phyloP scores from a whole-genome alignment of 2,329 filamentous ascomycete species.

The Atkinsonella hypoxylon region DNA sequence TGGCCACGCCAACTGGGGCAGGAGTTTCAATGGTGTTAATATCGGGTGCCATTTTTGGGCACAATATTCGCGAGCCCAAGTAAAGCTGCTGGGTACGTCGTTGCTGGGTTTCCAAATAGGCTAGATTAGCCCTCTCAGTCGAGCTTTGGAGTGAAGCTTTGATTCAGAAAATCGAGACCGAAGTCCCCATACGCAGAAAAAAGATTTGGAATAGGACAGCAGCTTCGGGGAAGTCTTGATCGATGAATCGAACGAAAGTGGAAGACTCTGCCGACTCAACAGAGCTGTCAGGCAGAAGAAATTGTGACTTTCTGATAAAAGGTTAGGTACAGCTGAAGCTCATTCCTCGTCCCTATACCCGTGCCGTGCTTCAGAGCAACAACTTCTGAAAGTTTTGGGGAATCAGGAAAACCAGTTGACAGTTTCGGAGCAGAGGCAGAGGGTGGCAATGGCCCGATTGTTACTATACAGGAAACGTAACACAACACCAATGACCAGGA shows the following conservation, averaged over 20 bases:
- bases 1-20: constrained; percentile 20
- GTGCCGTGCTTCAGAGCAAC: not conserved
- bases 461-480: not conserved
- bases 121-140: not conserved
- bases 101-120: not conserved
- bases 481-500: not conserved
- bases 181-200: not conserved
- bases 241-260: constrained; percentile 4
- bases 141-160: not conserved
- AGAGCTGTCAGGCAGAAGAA: constrained; percentile 9
- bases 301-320: constrained; percentile 11
- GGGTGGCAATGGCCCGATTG: not conserved
- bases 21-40: constrained; percentile 58
- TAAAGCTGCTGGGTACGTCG: not conserved
- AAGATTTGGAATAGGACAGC: not conserved
- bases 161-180: not conserved
- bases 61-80: not conserved
- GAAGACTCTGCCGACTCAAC: constrained; percentile 2
- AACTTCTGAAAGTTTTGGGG: not conserved
- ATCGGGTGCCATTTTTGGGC: constrained; percentile 54
- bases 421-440: not conserved
- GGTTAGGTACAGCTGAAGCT: constrained; percentile 12
- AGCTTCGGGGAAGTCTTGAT: not conserved
- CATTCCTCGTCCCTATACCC: constrained; percentile 6
- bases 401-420: not conserved